A percentile compares a stretch with the other conserved stretches of the same genome.
Evolutionary conservation across 306 rosid genomes (phyloP).

Genomic region (Argentina anserina): DNA sequence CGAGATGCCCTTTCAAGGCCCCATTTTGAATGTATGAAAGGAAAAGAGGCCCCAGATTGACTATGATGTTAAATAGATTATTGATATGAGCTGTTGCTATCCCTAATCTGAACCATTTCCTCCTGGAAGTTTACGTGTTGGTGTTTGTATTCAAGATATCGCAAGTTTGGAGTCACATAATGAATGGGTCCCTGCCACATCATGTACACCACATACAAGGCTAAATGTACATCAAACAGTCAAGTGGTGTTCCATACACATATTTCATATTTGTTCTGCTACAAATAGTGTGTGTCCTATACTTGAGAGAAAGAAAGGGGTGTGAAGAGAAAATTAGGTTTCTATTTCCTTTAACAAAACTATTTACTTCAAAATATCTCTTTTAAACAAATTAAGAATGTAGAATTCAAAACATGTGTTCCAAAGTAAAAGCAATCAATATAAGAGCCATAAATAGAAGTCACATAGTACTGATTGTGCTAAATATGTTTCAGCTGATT

Average conservation of each 20-base stretch:
- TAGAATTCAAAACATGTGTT: background rate
- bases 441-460: background rate
- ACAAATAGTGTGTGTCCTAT: background rate
- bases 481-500: background rate
- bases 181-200: background rate
- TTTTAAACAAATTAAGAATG: background rate
- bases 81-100: constrained; percentile 3
- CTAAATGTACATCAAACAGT: background rate
- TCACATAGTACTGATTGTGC: background rate
- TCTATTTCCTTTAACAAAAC: background rate
- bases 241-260: no score
- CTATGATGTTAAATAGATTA: background rate
- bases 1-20: background rate
- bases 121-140: constrained; percentile 8
- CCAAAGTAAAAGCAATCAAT: background rate
- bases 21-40: background rate
- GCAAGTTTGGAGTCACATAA: background rate
- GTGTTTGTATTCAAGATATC: background rate
- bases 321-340: no score
- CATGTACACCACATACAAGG: constrained; percentile 2
- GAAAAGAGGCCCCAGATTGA: background rate
- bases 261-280: background rate
- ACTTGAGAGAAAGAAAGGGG: background rate
- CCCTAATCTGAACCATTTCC: background rate
- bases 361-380: background rate